Base-by-base conservation (phyloP, 352 stramenopile species). In the Pythium aquatile region DNA sequence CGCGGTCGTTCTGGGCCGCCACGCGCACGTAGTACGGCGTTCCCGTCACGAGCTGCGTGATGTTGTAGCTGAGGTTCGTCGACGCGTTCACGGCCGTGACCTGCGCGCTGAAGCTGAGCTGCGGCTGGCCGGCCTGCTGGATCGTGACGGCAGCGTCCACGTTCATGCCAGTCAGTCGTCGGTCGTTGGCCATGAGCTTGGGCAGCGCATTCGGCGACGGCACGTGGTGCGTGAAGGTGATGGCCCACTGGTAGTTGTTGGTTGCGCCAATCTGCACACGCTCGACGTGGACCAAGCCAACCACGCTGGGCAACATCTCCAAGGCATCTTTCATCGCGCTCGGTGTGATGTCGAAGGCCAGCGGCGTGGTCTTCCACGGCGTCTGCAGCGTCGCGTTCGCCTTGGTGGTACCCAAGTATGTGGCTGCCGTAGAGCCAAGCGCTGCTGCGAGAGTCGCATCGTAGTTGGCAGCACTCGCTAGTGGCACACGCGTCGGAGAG, bases 281-380 rank as follows among this genome's bases (percentile, higher is more conserved):
- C 55, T 92, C 82, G 1, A 98, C 90, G 17, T 96, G 82, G 5
- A 98, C 90, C n/a, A 85, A 73, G 1, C 94, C 94, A 26, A 97
- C 61, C 17, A 74, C 10, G 54, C 88, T 94, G 11, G 91, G 80
- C 5, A 99, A 70, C 61, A 92, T 75, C 75, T 98, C 86, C 13
- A 99, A 58, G 3, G 92, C 87, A 14, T 78, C 77, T 54, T 93
- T 72, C 72, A 95, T 77, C 3, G 63, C 69, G 17, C 51, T 65
- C n/a, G 84, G 83, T 0, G 81, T 85, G 9, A 79, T 61, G 46
- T 95, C 83, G 58, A 78, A 84, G 0, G 70, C 17, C 30, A 95
- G 55, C 11, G 78, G 72, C 4, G 67, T 87, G 4, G 81, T 92
- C 13, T 82, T 80, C 72, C 77, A 91, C 24, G 74, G 81, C 7